These are phyloP conservation scores for Saccharum spontaneum DNA, from an alignment of 176 grass and related monocot species.

Conservation along the genomic window DNA sequence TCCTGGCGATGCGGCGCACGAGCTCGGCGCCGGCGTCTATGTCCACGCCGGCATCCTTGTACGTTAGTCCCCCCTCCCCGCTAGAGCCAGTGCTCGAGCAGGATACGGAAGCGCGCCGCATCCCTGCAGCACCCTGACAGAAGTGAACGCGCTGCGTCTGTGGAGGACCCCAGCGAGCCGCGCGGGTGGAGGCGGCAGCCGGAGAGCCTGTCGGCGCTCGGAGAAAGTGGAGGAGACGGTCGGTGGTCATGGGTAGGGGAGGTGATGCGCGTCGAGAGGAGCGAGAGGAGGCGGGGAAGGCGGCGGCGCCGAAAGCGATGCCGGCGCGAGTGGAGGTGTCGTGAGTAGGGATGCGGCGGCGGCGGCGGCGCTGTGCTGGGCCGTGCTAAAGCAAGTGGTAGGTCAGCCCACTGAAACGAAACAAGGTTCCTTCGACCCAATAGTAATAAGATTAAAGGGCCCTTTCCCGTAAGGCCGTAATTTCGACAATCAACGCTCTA, in stretches of 20 bases:
- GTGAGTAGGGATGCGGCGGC: neutral
- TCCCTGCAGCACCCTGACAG: neutral
- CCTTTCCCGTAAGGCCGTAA: too few species aligned
- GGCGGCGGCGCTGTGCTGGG: neutral
- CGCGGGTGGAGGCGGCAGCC: neutral
- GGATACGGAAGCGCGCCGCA: conserved; percentile 26
- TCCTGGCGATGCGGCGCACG: conserved; percentile 72
- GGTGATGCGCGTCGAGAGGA: conserved; percentile 9
- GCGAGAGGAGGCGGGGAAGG: neutral
- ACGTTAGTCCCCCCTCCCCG: conserved; percentile 46
- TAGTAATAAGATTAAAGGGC: too few species aligned
- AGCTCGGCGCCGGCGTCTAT: conserved; percentile 87
- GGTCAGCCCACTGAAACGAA: neutral
- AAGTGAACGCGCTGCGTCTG: neutral
- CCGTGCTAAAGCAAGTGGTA: neutral
- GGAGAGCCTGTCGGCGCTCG: conserved; percentile 11
- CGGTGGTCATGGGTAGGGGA: conserved; percentile 36
- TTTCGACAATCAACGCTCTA: too few species aligned
- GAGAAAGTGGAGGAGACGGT: conserved; percentile 42
- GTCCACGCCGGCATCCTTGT: conserved; percentile 85
- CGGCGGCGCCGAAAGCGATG: conserved; percentile 13
- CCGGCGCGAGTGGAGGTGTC: neutral
- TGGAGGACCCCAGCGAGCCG: neutral
- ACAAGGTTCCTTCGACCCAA: neutral
- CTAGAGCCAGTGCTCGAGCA: conserved; percentile 25